Evolutionary conservation across 176 grass and related monocot genomes (phyloP).

Genomic region (Elymus sibiricus): DNA sequence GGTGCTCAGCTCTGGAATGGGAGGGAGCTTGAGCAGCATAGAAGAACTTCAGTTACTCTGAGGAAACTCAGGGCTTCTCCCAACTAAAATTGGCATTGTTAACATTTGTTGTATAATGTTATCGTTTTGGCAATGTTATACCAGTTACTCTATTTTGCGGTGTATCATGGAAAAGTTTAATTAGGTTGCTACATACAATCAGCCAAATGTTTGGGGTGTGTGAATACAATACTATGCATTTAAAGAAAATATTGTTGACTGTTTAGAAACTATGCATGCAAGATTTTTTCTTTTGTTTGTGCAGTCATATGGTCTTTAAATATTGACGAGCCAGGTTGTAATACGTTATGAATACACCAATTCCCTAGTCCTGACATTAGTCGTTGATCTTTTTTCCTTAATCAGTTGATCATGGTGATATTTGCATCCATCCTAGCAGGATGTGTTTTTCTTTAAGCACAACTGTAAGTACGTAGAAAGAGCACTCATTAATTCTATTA

Average conservation of each 20-base stretch:
- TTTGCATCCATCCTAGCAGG: not conserved
- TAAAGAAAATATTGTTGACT: not conserved
- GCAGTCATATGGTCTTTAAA: not conserved
- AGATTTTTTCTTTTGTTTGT: not conserved
- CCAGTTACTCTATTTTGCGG: not conserved
- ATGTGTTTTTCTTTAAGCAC: not conserved
- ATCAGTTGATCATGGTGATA: not conserved
- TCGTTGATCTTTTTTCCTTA: not conserved
- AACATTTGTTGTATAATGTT: not conserved
- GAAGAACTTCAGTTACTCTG: conserved; percentile 68
- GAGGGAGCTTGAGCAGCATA: conserved; percentile 39
- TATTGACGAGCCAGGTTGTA: not conserved
- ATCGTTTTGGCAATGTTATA: not conserved
- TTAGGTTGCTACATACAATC: not conserved
- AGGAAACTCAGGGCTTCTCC: conserved; percentile 42
- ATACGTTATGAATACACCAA: not conserved
- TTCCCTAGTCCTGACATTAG: not conserved
- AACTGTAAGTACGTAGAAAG: not conserved
- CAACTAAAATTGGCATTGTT: not conserved
- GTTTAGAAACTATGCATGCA: not conserved
- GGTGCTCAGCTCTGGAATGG: conserved; percentile 60
- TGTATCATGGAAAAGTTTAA: not conserved
- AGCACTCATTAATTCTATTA: not conserved
- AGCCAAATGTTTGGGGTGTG: not conserved
- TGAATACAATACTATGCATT: not conserved